These are phyloP conservation scores for Candida morakotiae DNA, from an alignment of 805 yeast genomes.

Conservation along the genomic window DNA sequence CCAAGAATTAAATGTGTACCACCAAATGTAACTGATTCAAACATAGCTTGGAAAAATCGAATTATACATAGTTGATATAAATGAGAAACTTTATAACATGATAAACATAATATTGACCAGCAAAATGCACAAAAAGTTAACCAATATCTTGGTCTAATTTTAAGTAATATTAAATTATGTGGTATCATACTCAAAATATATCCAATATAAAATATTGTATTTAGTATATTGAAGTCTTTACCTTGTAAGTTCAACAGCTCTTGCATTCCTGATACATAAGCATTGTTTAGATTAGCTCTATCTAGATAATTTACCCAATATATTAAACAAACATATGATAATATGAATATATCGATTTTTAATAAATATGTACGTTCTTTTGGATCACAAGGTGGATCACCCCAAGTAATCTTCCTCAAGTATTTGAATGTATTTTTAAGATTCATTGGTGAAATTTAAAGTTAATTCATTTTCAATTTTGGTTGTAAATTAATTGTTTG, in stretches of 20 bases:
- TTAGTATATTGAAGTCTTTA: constrained; percentile 57
- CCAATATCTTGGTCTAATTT: constrained; percentile 54
- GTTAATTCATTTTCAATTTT: too few species aligned
- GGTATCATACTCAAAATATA: constrained; percentile 54
- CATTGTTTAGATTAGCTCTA: constrained; percentile 55
- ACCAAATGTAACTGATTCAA: constrained; percentile 54
- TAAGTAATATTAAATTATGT: constrained; percentile 48
- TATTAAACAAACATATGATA: constrained; percentile 37
- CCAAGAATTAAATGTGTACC: constrained; percentile 41
- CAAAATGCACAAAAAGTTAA: constrained; percentile 50
- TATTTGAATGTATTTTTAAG: too few species aligned
- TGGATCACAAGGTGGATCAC: not conserved
- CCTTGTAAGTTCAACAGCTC: constrained; percentile 55
- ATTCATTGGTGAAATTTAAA: too few species aligned
- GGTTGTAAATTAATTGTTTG: too few species aligned
- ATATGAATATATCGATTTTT: constrained; percentile 39
- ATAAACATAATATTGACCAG: constrained; percentile 66
- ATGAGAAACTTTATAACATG: constrained; percentile 45
- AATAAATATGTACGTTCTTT: constrained; percentile 25
- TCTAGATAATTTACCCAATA: constrained; percentile 71
- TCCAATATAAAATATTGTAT: constrained; percentile 57
- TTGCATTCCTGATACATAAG: constrained; percentile 64
- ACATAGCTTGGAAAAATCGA: constrained; percentile 63
- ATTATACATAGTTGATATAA: constrained; percentile 53
- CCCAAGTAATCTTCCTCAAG: not conserved